Evolutionary conservation across 345 rosid species (phyloP).

Genomic region (Brassica cretica): DNA sequence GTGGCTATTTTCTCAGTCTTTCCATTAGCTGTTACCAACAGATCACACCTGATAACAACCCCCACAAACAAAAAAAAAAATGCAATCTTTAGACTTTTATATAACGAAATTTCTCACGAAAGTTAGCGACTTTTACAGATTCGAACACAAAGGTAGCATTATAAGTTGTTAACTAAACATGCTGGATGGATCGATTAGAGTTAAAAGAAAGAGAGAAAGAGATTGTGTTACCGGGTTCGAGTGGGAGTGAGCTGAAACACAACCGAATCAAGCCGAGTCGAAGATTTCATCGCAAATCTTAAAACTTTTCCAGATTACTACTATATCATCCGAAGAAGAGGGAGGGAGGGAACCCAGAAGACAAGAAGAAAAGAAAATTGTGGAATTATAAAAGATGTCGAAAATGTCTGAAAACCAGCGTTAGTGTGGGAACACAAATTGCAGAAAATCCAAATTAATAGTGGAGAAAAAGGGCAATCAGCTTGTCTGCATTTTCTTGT

Average conservation of each 20-base stretch:
- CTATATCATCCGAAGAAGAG: conserved; percentile 24
- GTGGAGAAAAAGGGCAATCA: conserved; percentile 10
- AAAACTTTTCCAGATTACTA: conserved; percentile 24
- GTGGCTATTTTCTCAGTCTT: conserved; percentile 85
- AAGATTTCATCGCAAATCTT: conserved; percentile 69
- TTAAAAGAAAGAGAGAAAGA: neutral
- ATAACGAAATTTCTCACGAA: neutral
- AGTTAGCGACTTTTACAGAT: conserved; percentile 2
- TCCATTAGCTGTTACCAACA: conserved; percentile 78
- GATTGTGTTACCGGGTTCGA: conserved; percentile 68
- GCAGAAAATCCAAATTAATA: conserved; percentile 36
- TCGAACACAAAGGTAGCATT: neutral
- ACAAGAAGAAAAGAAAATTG: neutral
- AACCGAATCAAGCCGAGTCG: conserved; percentile 76
- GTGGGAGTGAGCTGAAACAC: conserved; percentile 98
- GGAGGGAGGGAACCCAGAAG: neutral
- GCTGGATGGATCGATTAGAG: neutral
- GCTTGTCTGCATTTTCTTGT: conserved; percentile 22
- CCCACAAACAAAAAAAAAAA: neutral
- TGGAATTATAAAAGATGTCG: neutral
- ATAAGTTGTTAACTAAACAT: neutral
- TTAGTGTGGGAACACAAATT: conserved; percentile 13
- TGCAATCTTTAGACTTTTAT: neutral
- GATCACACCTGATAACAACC: conserved; percentile 66
- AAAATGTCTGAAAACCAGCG: neutral